These are phyloP conservation scores for Calonectria pauciramosa DNA, from an alignment of 2,329 filamentous ascomycete species.

Conservation along the genomic window DNA sequence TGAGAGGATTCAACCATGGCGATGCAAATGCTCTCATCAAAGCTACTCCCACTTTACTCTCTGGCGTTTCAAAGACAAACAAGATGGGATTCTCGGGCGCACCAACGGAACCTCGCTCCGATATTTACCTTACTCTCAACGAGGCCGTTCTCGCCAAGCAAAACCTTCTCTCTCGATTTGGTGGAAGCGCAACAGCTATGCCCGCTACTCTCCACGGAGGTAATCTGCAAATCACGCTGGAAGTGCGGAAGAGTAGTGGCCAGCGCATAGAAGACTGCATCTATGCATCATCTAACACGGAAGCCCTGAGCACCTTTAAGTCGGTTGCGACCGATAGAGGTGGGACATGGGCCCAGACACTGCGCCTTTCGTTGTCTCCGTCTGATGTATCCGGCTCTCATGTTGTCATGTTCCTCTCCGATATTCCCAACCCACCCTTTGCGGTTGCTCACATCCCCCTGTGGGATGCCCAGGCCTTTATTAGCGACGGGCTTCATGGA, in stretches of 20 bases:
- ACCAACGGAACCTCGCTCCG: constrained; percentile 87
- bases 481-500: constrained; percentile 85
- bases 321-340: constrained; percentile 85
- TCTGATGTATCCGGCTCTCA: constrained; percentile 87
- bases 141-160: constrained; percentile 85
- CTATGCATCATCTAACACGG: constrained; percentile 84
- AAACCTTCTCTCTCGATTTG: constrained; percentile 74
- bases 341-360: constrained; percentile 88
- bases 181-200: constrained; percentile 81
- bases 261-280: constrained; percentile 91
- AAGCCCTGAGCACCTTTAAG: constrained; percentile 86
- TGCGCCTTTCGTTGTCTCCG: constrained; percentile 83
- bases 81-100: constrained; percentile 96
- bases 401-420: constrained; percentile 89
- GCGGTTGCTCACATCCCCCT: constrained; percentile 93
- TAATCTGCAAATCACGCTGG: constrained; percentile 89
- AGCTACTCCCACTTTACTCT: constrained; percentile 87
- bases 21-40: constrained; percentile 88
- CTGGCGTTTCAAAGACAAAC: constrained; percentile 83
- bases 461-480: constrained; percentile 93
- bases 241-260: constrained; percentile 84
- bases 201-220: constrained; percentile 72
- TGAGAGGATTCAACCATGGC: constrained; percentile 81
- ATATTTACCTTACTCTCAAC: constrained; percentile 92
- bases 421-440: constrained; percentile 89